Evolutionary conservation across 2,329 filamentous ascomycete species (phyloP).

Genomic region (Emergomyces orientalis): DNA sequence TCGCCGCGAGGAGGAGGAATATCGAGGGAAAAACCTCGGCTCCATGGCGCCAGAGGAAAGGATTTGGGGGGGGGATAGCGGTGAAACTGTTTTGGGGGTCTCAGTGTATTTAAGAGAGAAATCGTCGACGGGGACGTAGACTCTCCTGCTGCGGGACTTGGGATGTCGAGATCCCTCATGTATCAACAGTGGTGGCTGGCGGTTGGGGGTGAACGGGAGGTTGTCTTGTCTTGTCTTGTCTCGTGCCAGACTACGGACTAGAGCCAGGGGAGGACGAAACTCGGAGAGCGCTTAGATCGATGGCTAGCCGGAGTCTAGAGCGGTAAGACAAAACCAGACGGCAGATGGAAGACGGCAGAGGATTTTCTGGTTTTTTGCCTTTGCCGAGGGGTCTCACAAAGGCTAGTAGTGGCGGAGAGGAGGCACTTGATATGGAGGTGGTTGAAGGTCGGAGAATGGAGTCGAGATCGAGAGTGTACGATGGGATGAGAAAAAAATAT

Average conservation of each 20-base stretch:
- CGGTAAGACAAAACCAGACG: too few species aligned
- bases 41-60: conserved; percentile 2
- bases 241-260: background rate
- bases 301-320: background rate
- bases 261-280: background rate
- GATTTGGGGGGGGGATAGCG: background rate
- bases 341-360: background rate
- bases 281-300: conserved; percentile 1
- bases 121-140: background rate
- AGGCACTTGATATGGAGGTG: background rate
- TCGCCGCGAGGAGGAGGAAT: conserved; percentile 6
- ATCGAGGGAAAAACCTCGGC: background rate
- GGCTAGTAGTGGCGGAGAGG: background rate
- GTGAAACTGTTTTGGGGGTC: too few species aligned
- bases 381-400: background rate
- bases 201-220: background rate
- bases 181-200: background rate
- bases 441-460: background rate
- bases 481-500: background rate
- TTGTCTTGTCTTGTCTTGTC: background rate
- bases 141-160: background rate
- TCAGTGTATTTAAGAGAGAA: background rate
- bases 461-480: background rate
- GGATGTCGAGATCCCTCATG: conserved; percentile 4
- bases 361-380: background rate